Evolutionary conservation across 2,329 filamentous ascomycete genomes (phyloP).

Genomic region (Xylaria polymorpha): DNA sequence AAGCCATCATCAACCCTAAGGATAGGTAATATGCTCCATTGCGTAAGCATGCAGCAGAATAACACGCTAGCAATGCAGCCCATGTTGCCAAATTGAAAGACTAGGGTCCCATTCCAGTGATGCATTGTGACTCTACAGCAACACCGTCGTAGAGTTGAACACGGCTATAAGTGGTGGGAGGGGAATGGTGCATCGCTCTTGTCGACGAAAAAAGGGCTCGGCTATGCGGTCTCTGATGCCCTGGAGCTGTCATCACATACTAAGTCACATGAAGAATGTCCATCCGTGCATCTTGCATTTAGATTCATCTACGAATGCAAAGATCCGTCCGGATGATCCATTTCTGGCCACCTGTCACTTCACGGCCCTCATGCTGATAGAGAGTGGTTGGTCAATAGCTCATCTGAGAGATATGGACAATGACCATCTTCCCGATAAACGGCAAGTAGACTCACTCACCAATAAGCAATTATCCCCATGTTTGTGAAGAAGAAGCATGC

Average conservation of each 20-base stretch:
- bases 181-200: neutral
- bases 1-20: neutral
- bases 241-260: conserved; percentile 4
- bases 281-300: conserved; percentile 7
- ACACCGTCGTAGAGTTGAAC: neutral
- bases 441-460: conserved; percentile 59
- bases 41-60: no score
- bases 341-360: conserved; percentile 85
- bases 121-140: neutral
- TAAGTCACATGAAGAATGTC: neutral
- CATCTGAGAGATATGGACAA: conserved; percentile 14
- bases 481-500: conserved; percentile 85
- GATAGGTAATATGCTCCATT: neutral
- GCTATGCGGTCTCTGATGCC: neutral
- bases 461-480: conserved; percentile 91
- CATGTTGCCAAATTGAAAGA: neutral
- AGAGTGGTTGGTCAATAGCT: conserved; percentile 43
- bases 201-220: neutral
- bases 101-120: neutral
- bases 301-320: conserved; percentile 63
- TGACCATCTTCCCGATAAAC: conserved; percentile 2
- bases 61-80: neutral
- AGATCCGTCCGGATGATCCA: conserved; percentile 91
- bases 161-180: neutral
- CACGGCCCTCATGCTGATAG: conserved; percentile 79